phyloP scores from a whole-genome alignment of 164 flowering plant species.

The Warburgia ugandensis region DNA sequence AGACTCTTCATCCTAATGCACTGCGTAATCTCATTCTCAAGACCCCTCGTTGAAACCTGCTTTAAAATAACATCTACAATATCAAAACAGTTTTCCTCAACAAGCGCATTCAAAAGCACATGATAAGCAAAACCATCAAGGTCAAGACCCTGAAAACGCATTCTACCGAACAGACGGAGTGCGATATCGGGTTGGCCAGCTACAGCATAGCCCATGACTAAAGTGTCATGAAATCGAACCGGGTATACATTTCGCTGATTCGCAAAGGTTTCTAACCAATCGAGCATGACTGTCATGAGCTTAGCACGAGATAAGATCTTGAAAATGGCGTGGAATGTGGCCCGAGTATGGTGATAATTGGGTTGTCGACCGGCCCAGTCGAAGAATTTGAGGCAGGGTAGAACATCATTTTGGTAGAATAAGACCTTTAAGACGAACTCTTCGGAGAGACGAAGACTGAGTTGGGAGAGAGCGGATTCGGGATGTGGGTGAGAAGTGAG shows the following conservation, averaged over 20 bases:
- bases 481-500: constrained; percentile 10
- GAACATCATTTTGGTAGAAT: constrained; percentile 24
- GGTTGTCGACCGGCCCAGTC: constrained; percentile 86
- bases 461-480: constrained; percentile 31
- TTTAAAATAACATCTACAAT: constrained; percentile 29
- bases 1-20: constrained; percentile 45
- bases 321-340: constrained; percentile 58
- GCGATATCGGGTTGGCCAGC: constrained; percentile 70
- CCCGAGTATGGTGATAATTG: constrained; percentile 53
- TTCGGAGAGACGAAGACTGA: constrained; percentile 40
- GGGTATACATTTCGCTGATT: constrained; percentile 6
- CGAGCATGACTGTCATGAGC: constrained; percentile 40
- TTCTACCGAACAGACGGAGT: constrained; percentile 56
- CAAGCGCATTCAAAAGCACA: constrained; percentile 66
- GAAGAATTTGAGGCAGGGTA: constrained; percentile 66
- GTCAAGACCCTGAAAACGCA: constrained; percentile 72
- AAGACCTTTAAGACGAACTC: constrained; percentile 37
- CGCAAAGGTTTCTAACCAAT: constrained; percentile 32
- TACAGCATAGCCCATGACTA: constrained; percentile 76
- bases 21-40: constrained; percentile 33
- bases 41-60: constrained; percentile 53
- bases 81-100: constrained; percentile 49
- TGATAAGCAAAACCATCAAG: constrained; percentile 53
- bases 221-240: constrained; percentile 34
- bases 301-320: constrained; percentile 46